Conservation (phyloP, 2,329 filamentous ascomycete genomes). For the Colletotrichum lentis region DNA sequence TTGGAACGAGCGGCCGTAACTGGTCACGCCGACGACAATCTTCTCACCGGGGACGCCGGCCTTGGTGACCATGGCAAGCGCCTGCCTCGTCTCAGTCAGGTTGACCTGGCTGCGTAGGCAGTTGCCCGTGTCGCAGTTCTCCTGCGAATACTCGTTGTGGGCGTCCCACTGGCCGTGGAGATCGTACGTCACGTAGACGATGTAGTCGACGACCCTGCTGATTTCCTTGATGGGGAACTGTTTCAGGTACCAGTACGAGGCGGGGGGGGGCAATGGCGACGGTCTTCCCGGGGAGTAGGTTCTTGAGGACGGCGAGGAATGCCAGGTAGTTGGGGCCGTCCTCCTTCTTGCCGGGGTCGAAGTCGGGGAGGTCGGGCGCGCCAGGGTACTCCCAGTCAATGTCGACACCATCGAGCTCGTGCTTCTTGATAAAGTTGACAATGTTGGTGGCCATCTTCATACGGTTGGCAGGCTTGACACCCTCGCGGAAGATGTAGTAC, state of each 20-base stretch:
- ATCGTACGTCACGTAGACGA: conserved; percentile 48
- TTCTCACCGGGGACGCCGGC: conserved; percentile 49
- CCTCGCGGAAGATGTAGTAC: conserved; percentile 50
- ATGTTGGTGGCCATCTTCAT: conserved; percentile 49
- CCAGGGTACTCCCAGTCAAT: conserved; percentile 54
- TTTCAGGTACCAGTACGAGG: conserved; percentile 53
- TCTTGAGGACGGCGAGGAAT: conserved; percentile 31
- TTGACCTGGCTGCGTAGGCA: conserved; percentile 49
- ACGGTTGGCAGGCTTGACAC: conserved; percentile 48
- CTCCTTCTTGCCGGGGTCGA: conserved; percentile 22
- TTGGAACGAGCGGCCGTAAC: conserved; percentile 47
- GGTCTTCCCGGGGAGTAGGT: conserved; percentile 42
- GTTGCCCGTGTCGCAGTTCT: not conserved
- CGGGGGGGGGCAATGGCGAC: conserved; percentile 50
- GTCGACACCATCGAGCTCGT: conserved; percentile 52
- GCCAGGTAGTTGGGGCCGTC: conserved; percentile 45
- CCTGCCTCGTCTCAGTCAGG: conserved; percentile 50
- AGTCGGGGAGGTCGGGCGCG: conserved; percentile 41
- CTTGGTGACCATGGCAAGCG: conserved; percentile 53
- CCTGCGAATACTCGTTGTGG: conserved; percentile 41
- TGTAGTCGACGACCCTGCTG: not conserved
- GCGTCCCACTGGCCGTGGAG: conserved; percentile 51
- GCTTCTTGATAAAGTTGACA: conserved; percentile 50
- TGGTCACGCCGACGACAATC: conserved; percentile 52
- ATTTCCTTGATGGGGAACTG: conserved; percentile 45